Conservation (phyloP, 2,329 filamentous ascomycete genomes). For the Fusarium beomiforme region DNA sequence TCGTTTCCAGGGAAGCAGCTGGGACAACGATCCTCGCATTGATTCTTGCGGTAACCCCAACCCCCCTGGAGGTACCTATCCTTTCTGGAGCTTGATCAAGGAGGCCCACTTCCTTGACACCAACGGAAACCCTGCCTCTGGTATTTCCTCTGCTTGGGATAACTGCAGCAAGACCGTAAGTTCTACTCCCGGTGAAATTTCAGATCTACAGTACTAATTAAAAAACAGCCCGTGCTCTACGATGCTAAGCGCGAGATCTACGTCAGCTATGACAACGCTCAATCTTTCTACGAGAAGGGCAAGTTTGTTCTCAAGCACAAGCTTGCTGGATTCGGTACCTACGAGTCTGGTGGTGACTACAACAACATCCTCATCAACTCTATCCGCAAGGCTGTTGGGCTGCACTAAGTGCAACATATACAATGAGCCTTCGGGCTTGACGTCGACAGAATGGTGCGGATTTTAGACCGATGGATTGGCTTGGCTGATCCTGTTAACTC, state of each 20-base stretch:
- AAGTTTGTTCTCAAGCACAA: constrained; percentile 15
- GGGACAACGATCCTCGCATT: constrained; percentile 26
- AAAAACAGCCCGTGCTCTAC: constrained; percentile 24
- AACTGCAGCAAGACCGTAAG: constrained; percentile 35
- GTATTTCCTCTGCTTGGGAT: constrained; percentile 24
- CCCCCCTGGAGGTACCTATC: constrained; percentile 31
- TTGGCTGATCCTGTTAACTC: neutral
- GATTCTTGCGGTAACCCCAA: constrained; percentile 29
- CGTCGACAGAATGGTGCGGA: neutral
- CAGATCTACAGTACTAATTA: neutral
- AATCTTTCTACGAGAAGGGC: constrained; percentile 30
- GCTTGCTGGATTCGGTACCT: constrained; percentile 31
- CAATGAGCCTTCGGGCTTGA: neutral
- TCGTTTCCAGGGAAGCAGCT: constrained; percentile 38
- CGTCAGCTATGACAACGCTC: constrained; percentile 32
- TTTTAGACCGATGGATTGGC: neutral
- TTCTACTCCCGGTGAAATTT: accelerated
- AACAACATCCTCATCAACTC: constrained; percentile 36
- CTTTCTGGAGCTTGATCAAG: constrained; percentile 36
- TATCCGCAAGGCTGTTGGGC: constrained; percentile 22
- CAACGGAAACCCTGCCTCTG: constrained; percentile 22
- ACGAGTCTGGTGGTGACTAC: constrained; percentile 35
- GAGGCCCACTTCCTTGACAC: constrained; percentile 28
- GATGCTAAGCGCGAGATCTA: constrained; percentile 27
- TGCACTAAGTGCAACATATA: neutral